phyloP scores from a whole-genome alignment of 2,329 filamentous ascomycete species.

The Cryphonectria radicalis region DNA sequence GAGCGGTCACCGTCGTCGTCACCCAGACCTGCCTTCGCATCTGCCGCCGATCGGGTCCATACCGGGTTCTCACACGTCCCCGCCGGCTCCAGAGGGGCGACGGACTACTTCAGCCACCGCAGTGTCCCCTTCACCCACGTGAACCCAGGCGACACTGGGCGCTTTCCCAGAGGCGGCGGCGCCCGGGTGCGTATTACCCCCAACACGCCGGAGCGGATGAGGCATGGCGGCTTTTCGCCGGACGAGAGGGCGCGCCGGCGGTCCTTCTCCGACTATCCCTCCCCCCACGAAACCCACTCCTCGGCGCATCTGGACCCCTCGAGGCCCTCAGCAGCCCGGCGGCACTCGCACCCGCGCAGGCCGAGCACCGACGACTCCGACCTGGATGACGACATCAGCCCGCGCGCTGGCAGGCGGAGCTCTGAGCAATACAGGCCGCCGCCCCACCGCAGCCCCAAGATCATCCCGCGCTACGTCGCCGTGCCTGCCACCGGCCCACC shows the following conservation, averaged over 20 bases:
- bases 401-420: slow-evolving; percentile 32
- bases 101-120: slow-evolving; percentile 43
- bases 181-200: slow-evolving; percentile 25
- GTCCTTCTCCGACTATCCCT: slow-evolving; percentile 57
- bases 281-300: slow-evolving; percentile 40
- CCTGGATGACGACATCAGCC: slow-evolving; percentile 34
- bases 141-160: slow-evolving; percentile 42
- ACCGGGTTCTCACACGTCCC: slow-evolving; percentile 27
- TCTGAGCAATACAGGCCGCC: slow-evolving; percentile 17
- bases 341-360: slow-evolving; percentile 56
- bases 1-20: background rate
- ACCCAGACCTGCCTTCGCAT: slow-evolving; percentile 34
- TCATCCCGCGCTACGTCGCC: slow-evolving; percentile 31
- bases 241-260: slow-evolving; percentile 50
- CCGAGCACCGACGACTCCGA: slow-evolving; percentile 50
- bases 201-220: slow-evolving; percentile 36
- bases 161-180: slow-evolving; percentile 35
- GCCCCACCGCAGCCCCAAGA: slow-evolving; percentile 23
- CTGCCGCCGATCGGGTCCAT: slow-evolving; percentile 25
- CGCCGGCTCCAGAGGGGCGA: slow-evolving; percentile 25
- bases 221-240: slow-evolving; percentile 42
- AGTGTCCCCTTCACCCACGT: slow-evolving; percentile 47
- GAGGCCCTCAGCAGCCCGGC: slow-evolving; percentile 40
- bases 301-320: slow-evolving; percentile 43
- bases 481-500: slow-evolving; percentile 32